A percentile compares a stretch with the other conserved stretches of the same genome.
Evolutionary conservation across 2,329 filamentous ascomycete genomes (phyloP).

Genomic region (Rhexocercosporidium sp.): DNA sequence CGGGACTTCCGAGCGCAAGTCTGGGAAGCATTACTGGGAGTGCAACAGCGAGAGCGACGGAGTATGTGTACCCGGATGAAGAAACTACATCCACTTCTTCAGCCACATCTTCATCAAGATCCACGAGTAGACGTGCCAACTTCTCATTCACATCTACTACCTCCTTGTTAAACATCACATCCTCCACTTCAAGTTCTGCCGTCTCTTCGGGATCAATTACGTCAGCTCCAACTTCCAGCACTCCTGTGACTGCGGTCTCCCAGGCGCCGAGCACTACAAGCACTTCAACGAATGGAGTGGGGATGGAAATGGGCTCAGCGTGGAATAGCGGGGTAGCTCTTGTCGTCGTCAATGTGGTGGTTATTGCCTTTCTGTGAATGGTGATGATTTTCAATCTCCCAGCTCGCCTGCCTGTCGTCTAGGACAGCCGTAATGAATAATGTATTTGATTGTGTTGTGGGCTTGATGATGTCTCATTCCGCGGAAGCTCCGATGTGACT

Average conservation of each 20-base stretch:
- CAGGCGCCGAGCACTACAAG: background rate
- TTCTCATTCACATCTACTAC: background rate
- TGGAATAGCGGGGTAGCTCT: slow-evolving; percentile 6
- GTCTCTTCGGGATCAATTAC: background rate
- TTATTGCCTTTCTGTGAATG: background rate
- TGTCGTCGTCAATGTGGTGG: background rate
- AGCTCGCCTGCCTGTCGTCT: too few relatives aligned
- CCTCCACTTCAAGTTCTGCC: background rate
- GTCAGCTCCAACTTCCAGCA: background rate
- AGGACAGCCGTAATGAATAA: too few relatives aligned
- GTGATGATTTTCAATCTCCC: too few relatives aligned
- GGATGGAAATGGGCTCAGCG: background rate
- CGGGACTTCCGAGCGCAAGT: slow-evolving; percentile 44
- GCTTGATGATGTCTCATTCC: too few relatives aligned
- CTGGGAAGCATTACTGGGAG: slow-evolving; percentile 50
- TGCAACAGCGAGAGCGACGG: slow-evolving; percentile 39
- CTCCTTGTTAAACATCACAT: background rate
- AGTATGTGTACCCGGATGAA: slow-evolving; percentile 9
- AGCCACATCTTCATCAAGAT: slow-evolving; percentile 14
- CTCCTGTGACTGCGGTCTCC: background rate
- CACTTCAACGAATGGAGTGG: background rate
- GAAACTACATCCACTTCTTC: background rate
- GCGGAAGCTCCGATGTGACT: too few relatives aligned
- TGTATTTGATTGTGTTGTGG: too few relatives aligned
- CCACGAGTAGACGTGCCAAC: background rate